Conservation (phyloP, 768 basidiomycete species). For the Wakefieldia striispora region DNA sequence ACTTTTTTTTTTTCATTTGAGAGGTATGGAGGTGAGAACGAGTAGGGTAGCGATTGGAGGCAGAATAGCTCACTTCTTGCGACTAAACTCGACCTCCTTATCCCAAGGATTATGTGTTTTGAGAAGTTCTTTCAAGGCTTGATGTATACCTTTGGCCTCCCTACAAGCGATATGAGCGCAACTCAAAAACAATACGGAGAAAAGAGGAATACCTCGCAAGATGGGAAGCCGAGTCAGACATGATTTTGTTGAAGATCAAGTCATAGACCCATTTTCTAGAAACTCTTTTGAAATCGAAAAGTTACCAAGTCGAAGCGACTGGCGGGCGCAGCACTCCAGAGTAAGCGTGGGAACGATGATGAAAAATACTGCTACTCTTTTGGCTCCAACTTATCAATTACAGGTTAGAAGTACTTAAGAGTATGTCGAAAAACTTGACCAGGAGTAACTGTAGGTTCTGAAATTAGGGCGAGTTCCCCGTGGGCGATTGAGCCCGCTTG, state of each 20-base stretch:
- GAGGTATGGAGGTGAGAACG: slow-evolving; percentile 5
- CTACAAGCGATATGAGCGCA: slow-evolving; percentile 37
- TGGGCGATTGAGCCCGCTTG: too few species aligned
- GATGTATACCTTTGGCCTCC: slow-evolving; percentile 75
- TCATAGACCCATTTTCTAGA: slow-evolving; percentile 26
- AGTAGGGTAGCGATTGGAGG: not conserved
- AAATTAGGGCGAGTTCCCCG: too few species aligned
- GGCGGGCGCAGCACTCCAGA: slow-evolving; percentile 1
- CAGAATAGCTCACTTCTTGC: slow-evolving; percentile 67
- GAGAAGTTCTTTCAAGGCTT: slow-evolving; percentile 71
- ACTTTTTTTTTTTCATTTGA: slow-evolving; percentile 35
- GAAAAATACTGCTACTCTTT: not conserved
- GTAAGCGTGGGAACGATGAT: slow-evolving; percentile 22
- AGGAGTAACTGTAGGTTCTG: too few species aligned
- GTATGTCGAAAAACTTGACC: too few species aligned
- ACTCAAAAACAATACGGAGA: slow-evolving; percentile 1
- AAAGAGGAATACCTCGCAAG: slow-evolving; percentile 33
- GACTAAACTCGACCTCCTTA: slow-evolving; percentile 80
- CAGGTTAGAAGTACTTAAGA: too few species aligned
- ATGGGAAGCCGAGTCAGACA: slow-evolving; percentile 41
- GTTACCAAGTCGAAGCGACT: slow-evolving; percentile 1
- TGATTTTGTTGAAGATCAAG: slow-evolving; percentile 17
- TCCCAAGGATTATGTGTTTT: slow-evolving; percentile 78
- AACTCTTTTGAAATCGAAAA: slow-evolving; percentile 14
- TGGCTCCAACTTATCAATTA: too few species aligned